These are phyloP conservation scores for Cryoendolithus antarcticus DNA, from an alignment of 2,329 filamentous ascomycete species.

Conservation along the genomic window DNA sequence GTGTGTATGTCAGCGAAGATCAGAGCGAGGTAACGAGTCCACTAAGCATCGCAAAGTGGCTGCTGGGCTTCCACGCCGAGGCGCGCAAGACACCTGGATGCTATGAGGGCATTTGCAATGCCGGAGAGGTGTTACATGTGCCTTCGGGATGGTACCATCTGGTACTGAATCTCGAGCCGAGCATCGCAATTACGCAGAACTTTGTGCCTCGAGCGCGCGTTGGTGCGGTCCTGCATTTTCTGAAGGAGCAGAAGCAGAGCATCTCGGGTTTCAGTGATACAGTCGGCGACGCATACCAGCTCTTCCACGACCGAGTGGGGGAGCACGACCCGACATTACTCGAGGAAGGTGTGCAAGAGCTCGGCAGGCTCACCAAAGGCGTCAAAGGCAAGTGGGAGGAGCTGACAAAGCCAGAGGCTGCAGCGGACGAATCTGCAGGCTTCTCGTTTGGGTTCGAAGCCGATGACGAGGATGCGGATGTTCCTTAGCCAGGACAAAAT, in stretches of 20 bases:
- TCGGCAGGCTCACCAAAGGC: slow-evolving; percentile 49
- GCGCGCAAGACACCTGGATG: slow-evolving; percentile 67
- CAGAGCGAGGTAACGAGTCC: slow-evolving; percentile 89
- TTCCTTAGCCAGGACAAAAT: slow-evolving; percentile 9
- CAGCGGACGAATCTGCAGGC: slow-evolving; percentile 41
- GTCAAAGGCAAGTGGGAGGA: slow-evolving; percentile 83
- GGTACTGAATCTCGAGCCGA: slow-evolving; percentile 75
- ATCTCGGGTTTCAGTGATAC: slow-evolving; percentile 72
- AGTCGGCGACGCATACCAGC: slow-evolving; percentile 57
- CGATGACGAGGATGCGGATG: slow-evolving; percentile 29
- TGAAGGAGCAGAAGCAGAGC: slow-evolving; percentile 71
- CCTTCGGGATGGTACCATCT: slow-evolving; percentile 96
- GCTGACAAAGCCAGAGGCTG: slow-evolving; percentile 46
- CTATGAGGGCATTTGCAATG: slow-evolving; percentile 69
- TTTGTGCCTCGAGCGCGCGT: slow-evolving; percentile 73
- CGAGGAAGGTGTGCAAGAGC: slow-evolving; percentile 49
- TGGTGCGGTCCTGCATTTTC: slow-evolving; percentile 62
- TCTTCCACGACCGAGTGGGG: slow-evolving; percentile 60
- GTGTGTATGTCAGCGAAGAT: slow-evolving; percentile 80
- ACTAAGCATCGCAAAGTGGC: slow-evolving; percentile 92
- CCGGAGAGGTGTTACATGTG: slow-evolving; percentile 82
- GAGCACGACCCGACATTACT: slow-evolving; percentile 55
- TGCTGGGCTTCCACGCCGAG: slow-evolving; percentile 76
- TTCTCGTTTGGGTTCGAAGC: slow-evolving; percentile 52
- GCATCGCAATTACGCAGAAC: slow-evolving; percentile 88